Evolutionary conservation across 257 asterid species (phyloP).

Genomic region (Solanum dulcamara): DNA sequence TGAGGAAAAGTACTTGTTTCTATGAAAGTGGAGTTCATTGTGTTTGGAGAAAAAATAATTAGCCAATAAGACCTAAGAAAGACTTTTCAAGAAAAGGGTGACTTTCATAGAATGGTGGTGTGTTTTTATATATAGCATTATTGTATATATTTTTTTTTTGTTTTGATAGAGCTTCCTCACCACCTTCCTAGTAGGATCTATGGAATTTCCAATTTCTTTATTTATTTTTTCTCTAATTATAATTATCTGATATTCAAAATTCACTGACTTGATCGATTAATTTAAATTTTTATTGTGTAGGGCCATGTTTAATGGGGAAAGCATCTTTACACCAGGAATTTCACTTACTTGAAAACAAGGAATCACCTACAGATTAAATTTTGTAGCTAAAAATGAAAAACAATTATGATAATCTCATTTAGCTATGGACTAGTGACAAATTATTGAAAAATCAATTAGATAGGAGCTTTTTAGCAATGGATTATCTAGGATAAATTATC

Average conservation of each 20-base stretch:
- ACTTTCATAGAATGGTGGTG: neutral
- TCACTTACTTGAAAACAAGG: neutral
- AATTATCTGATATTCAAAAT: neutral
- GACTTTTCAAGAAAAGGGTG: neutral
- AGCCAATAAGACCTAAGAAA: neutral
- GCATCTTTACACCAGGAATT: neutral
- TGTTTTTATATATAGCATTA: neutral
- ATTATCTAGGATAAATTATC: no score
- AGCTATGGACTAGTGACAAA: neutral
- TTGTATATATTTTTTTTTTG: neutral
- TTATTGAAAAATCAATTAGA: no score
- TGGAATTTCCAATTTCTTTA: neutral
- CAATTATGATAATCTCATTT: neutral
- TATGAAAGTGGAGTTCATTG: neutral
- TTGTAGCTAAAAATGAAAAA: neutral
- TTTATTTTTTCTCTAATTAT: neutral
- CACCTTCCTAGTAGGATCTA: slow-evolving; percentile 14
- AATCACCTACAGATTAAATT: neutral
- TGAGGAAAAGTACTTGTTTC: neutral
- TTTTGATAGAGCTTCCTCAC: neutral
- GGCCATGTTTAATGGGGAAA: neutral
- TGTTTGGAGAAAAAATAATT: neutral
- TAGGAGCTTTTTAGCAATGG: neutral
- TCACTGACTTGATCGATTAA: neutral
- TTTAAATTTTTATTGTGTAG: neutral